Evolutionary conservation across 2,329 filamentous ascomycete species (phyloP).

Genomic region (Fusarium sp.): DNA sequence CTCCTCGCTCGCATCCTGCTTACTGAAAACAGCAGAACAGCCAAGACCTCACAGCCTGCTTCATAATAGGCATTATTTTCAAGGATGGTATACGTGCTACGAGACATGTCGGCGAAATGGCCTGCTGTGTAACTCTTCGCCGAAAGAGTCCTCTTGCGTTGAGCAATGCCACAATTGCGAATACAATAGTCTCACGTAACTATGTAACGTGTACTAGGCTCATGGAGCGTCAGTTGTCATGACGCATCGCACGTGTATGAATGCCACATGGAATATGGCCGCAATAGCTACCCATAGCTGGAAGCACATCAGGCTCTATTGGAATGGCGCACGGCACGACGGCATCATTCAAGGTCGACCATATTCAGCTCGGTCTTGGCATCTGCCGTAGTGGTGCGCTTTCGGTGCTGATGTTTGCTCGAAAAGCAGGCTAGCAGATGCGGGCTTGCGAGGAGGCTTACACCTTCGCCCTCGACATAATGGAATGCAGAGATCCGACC

Average conservation of each 20-base stretch:
- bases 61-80: neutral
- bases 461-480: neutral
- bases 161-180: neutral
- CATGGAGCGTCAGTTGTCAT: neutral
- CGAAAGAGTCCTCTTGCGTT: neutral
- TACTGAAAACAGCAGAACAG: neutral
- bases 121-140: neutral
- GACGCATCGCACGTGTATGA: neutral
- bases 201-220: neutral
- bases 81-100: neutral
- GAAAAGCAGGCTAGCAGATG: neutral
- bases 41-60: neutral
- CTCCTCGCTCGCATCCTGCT: neutral
- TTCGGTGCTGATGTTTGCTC: neutral
- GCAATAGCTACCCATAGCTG: neutral
- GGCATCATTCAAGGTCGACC: neutral
- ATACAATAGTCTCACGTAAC: neutral
- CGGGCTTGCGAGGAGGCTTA: neutral
- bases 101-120: neutral
- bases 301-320: neutral
- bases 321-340: neutral
- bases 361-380: neutral
- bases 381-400: neutral
- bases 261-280: neutral
- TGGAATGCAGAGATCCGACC: neutral